These are phyloP conservation scores for Talaromyces pinophilus DNA, from an alignment of 2,329 filamentous ascomycete species.

Conservation along the genomic window DNA sequence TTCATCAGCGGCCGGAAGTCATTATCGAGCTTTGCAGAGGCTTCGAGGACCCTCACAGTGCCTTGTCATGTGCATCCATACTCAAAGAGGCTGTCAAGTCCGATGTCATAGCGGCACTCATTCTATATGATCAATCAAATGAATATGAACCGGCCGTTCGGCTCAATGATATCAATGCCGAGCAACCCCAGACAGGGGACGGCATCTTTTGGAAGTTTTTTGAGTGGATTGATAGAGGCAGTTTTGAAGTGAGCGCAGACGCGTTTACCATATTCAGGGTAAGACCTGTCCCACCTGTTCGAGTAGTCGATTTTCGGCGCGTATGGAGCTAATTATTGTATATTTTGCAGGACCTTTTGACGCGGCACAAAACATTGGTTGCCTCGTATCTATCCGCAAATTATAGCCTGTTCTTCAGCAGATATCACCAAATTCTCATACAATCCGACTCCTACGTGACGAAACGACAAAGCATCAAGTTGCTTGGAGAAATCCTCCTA, in stretches of 20 bases:
- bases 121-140: slow-evolving; percentile 86
- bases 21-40: slow-evolving; percentile 85
- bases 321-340: slow-evolving; percentile 21
- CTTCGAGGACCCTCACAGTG: slow-evolving; percentile 87
- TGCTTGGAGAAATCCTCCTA: slow-evolving; percentile 89
- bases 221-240: slow-evolving; percentile 93
- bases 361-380: slow-evolving; percentile 88
- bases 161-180: slow-evolving; percentile 73
- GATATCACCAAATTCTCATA: slow-evolving; percentile 83
- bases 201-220: slow-evolving; percentile 98
- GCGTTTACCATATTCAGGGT: slow-evolving; percentile 97
- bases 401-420: slow-evolving; percentile 88
- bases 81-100: slow-evolving; percentile 87
- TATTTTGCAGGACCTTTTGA: slow-evolving; percentile 74
- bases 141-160: slow-evolving; percentile 74
- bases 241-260: slow-evolving; percentile 95
- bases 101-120: slow-evolving; percentile 84
- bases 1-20: slow-evolving; percentile 81
- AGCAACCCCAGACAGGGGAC: slow-evolving; percentile 71
- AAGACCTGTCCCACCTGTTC: slow-evolving; percentile 34
- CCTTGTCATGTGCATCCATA: slow-evolving; percentile 86
- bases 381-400: slow-evolving; percentile 85
- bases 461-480: slow-evolving; percentile 95
- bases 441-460: slow-evolving; percentile 96
- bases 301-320: background rate